A percentile compares a stretch with the other conserved stretches of the same genome.
Evolutionary conservation across 306 rosid genomes (phyloP).

Genomic region (Castanea crenata): DNA sequence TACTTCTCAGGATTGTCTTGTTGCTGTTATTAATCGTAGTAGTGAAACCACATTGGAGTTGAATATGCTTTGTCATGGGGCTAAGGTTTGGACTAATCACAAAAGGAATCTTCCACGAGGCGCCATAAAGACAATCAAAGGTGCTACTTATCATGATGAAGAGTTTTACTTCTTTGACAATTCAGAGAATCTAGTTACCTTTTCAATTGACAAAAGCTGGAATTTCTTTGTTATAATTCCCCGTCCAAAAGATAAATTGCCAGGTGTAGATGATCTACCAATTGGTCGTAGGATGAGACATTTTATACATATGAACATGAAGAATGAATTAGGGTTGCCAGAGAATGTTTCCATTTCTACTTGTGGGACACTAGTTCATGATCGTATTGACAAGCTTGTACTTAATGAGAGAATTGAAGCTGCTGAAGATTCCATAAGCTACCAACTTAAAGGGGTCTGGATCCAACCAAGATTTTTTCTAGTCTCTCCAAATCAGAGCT

Average conservation of each 20-base stretch:
- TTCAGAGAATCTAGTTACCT: not conserved
- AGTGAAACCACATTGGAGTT: not conserved
- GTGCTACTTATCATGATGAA: not conserved
- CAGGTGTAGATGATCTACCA: not conserved
- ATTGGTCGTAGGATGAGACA: not conserved
- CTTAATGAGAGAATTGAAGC: not conserved
- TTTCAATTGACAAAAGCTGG: not conserved
- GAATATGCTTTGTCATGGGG: constrained; percentile 7
- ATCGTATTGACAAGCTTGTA: not conserved
- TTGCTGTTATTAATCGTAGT: not conserved
- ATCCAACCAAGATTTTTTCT: constrained; percentile 29
- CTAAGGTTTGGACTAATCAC: constrained; percentile 5
- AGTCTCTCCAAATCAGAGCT: constrained; percentile 2
- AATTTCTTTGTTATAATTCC: not conserved
- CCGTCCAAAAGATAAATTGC: not conserved
- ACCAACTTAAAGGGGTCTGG: constrained; percentile 35
- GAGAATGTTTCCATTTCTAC: not conserved
- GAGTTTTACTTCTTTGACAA: constrained; percentile 5
- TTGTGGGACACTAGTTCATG: constrained; percentile 3
- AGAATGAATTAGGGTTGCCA: not conserved
- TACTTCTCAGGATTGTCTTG: constrained; percentile 16
- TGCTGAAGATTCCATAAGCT: not conserved
- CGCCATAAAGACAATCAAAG: not conserved
- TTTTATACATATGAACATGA: not conserved
- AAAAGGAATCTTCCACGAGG: not conserved